Percentiles rank a stretch among this genome's conserved stretches.
Conservation (phyloP, 192 early-diverging fungal species). For the Backusella australiensis region DNA sequence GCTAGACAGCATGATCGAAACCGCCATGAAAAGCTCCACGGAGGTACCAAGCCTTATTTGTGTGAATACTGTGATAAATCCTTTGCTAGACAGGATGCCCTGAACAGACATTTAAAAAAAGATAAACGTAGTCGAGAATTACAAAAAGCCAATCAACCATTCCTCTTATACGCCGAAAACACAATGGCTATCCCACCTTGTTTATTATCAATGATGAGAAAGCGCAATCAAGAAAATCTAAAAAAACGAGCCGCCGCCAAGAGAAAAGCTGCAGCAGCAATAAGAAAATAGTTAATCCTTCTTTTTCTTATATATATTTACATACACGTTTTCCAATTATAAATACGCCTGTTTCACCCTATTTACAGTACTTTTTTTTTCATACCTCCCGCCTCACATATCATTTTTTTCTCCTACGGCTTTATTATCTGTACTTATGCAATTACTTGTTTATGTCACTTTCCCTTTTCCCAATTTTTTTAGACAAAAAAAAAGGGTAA, state of each 20-base stretch:
- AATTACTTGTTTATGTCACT: background rate
- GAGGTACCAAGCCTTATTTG: constrained; percentile 68
- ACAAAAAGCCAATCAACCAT: background rate
- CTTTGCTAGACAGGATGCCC: constrained; percentile 75
- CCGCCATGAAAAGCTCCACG: constrained; percentile 76
- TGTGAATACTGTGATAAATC: constrained; percentile 65
- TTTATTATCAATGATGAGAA: constrained; percentile 3
- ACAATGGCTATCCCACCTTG: background rate
- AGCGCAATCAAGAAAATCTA: background rate
- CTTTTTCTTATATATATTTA: background rate
- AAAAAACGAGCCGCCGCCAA: background rate
- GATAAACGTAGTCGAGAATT: constrained; percentile 35
- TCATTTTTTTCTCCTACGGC: background rate
- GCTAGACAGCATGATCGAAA: constrained; percentile 86
- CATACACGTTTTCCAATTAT: background rate
- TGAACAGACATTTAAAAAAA: constrained; percentile 63
- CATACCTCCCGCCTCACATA: background rate
- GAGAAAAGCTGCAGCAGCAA: constrained; percentile 4
- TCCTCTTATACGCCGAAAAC: background rate
- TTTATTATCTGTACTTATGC: background rate
- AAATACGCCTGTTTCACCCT: background rate
- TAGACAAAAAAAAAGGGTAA: background rate
- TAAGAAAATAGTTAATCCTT: background rate
- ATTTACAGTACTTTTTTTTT: background rate
- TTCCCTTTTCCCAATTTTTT: background rate